Percentiles rank a stretch among this genome's conserved stretches.
phyloP scores from a whole-genome alignment of 805 yeast genomes.

The Cyberlindnera petersonii region DNA sequence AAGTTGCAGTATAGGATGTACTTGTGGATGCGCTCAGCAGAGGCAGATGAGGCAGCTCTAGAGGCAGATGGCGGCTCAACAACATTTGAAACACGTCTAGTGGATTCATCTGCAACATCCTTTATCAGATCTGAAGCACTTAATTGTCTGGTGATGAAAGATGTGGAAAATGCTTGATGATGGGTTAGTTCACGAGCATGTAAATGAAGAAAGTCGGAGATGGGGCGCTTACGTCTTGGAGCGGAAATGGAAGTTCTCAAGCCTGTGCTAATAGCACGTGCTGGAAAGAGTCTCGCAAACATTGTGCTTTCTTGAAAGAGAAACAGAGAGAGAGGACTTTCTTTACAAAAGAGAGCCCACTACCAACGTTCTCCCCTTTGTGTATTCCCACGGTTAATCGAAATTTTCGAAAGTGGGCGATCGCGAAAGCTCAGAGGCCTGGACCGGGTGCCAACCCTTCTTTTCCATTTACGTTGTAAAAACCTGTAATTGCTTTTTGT shows the following conservation, averaged over 20 bases:
- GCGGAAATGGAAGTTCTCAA: slow-evolving; percentile 4
- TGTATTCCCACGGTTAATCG: too few species aligned
- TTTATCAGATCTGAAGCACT: slow-evolving; percentile 1
- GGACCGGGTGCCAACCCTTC: too few species aligned
- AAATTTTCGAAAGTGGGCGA: too few species aligned
- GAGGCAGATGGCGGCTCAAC: slow-evolving; percentile 11
- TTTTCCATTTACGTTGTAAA: too few species aligned
- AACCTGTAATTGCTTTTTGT: too few species aligned
- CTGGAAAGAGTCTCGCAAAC: slow-evolving; percentile 10
- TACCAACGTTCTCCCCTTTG: too few species aligned
- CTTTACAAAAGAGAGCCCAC: too few species aligned
- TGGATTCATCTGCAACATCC: not conserved
- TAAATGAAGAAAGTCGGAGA: not conserved
- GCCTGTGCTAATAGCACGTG: slow-evolving; percentile 2
- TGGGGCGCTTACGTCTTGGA: slow-evolving; percentile 8
- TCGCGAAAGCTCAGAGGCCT: too few species aligned
- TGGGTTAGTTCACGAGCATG: slow-evolving; percentile 11
- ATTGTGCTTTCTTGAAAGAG: slow-evolving; percentile 1
- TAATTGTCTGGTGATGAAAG: slow-evolving; percentile 6
- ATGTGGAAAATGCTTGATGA: slow-evolving; percentile 8
- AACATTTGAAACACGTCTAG: slow-evolving; percentile 11
- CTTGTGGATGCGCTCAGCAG: slow-evolving; percentile 42
- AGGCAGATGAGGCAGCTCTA: too few species aligned
- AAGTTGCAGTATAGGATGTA: slow-evolving; percentile 75
- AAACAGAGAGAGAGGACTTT: not conserved